Conservation (phyloP, 2,329 filamentous ascomycete species). For the Colletotrichum euphorbiae region DNA sequence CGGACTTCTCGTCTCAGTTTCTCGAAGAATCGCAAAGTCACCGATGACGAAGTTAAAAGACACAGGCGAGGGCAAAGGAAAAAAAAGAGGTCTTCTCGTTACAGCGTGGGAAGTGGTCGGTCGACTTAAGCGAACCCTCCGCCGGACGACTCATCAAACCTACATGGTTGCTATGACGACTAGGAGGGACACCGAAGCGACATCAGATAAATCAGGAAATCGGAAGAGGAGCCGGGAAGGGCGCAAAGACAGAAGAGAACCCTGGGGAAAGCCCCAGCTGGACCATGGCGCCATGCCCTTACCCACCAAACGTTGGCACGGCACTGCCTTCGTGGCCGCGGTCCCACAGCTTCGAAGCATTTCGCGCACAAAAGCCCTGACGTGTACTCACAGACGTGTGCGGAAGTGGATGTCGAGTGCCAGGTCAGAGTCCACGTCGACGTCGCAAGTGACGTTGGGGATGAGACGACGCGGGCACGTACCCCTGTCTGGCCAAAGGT, state of each 20-base stretch:
- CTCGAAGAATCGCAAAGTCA: neutral
- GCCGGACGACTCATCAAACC: slow-evolving; percentile 8
- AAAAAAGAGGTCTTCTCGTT: no score
- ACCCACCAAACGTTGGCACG: no score
- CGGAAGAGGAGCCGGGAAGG: neutral
- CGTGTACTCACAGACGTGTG: slow-evolving; percentile 15
- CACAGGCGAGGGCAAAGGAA: neutral
- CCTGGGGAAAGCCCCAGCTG: neutral
- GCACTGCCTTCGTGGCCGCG: neutral
- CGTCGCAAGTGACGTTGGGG: slow-evolving; percentile 22
- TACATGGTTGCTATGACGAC: slow-evolving; percentile 31
- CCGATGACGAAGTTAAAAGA: neutral
- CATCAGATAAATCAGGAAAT: slow-evolving; percentile 11
- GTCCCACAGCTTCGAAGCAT: slow-evolving; percentile 1
- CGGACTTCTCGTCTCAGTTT: neutral
- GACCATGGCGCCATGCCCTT: neutral
- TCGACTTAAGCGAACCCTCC: slow-evolving; percentile 9
- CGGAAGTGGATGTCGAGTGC: neutral
- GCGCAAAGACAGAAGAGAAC: neutral
- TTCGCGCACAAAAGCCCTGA: slow-evolving; percentile 12
- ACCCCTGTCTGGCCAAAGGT: neutral
- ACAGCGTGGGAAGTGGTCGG: neutral
- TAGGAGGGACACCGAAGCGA: slow-evolving; percentile 16
- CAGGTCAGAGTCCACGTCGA: slow-evolving; percentile 7
- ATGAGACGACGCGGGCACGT: slow-evolving; percentile 24